Evolutionary conservation across 352 stramenopile genomes (phyloP), one percentile per base, ranked within the genome.

Genomic region (Phytopythium delawarense): DNA sequence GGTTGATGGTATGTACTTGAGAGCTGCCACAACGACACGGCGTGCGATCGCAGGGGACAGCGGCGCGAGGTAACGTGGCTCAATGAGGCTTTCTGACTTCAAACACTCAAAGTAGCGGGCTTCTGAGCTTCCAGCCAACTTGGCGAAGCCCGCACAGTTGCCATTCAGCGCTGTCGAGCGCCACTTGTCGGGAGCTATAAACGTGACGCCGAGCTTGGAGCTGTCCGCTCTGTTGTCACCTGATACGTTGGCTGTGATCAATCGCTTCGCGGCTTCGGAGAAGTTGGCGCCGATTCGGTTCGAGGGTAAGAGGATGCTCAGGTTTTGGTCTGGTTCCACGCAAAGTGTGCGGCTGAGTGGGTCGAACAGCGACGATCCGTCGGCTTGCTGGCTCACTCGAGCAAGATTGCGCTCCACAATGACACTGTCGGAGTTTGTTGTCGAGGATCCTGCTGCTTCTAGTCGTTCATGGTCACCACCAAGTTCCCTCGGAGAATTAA

Each of bases 201-300:
- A 59, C 4, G 20, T 28, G 40, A 62, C 6, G 7, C 44, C 53
- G 16, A 59, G 53, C 53, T 59, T 59, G 7, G 53, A 18, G 53
- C 53, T 59, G 35, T 59, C 53, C 0, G 34, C 35, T 32, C 21
- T 45, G 23, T 46, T 46, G 12, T 32, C 35, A n/a, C 35, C 42
- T 25, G 42, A 55, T 11, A 42, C 21, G 52, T 81, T 89, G 4
- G 74, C 68, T 46, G 87, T 80, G 57, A 74, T 62, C 20, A 94
- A 54, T 15, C 66, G 44, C 7, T 63, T 64, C 9, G 84, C 80
- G 0, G 80, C 62, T 16, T 72, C 65, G 0, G 76, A 85, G 39
- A 83, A 92, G 42, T 94, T 94, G 1, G 80, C 73, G 7, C 75
- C 85, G 35, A 94, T 92, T 7, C 85, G 79, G 46, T 94, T 91